phyloP scores from a whole-genome alignment of 116 monocot species.

The Trichopus zeylanicus region DNA sequence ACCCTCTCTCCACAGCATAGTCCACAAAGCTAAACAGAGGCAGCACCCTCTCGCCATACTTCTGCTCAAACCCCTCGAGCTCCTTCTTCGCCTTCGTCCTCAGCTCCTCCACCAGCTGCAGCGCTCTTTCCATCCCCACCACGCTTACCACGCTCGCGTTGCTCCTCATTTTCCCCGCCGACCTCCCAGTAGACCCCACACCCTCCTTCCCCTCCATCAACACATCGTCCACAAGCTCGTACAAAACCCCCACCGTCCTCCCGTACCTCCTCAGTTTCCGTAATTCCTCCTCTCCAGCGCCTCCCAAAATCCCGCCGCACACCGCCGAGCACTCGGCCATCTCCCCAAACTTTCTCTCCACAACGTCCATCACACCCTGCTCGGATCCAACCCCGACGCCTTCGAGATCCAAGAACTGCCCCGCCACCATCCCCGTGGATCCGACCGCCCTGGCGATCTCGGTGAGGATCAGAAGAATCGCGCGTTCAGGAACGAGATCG shows the following conservation, averaged over 20 bases:
- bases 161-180: conserved; percentile 55
- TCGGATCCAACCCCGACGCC: conserved; percentile 5
- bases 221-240: conserved; percentile 64
- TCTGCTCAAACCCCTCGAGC: conserved; percentile 23
- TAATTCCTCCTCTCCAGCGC: conserved; percentile 42
- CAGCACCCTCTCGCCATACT: conserved; percentile 39
- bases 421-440: conserved; percentile 68
- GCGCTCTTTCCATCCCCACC: conserved; percentile 40
- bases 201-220: conserved; percentile 36
- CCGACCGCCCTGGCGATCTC: conserved; percentile 76
- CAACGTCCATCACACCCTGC: conserved; percentile 23
- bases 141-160: conserved; percentile 51
- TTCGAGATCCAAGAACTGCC: conserved; percentile 60
- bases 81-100: conserved; percentile 33
- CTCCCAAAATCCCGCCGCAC: conserved; percentile 59
- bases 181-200: conserved; percentile 16
- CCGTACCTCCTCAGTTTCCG: conserved; percentile 56
- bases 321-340: conserved; percentile 75
- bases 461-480: conserved; percentile 31
- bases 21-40: conserved; percentile 57
- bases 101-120: conserved; percentile 42
- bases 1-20: conserved; percentile 52
- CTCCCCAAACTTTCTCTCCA: conserved; percentile 81
- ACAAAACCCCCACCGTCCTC: conserved; percentile 55
- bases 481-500: conserved; percentile 20